Evolutionary conservation across 2,329 filamentous ascomycete genomes (phyloP), one percentile per base, ranked within the genome.

Genomic region (Talaromyces sp.): DNA sequence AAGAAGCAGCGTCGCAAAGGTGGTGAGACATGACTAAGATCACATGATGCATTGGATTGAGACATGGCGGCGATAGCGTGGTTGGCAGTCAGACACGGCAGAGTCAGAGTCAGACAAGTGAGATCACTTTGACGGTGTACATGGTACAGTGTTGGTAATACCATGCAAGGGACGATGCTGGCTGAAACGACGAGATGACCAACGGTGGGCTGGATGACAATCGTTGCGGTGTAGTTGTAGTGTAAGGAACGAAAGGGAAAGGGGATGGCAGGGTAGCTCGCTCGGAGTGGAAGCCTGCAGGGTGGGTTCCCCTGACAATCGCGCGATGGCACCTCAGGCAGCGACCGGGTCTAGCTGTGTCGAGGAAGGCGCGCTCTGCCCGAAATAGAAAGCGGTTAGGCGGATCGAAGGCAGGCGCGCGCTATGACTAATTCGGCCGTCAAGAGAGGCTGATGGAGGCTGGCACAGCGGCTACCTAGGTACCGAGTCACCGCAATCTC

Each of bases 241-340:
- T 10, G 43, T 5, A 5, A 22, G 43, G n/a, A 22, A 7, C 4
- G 14, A 43, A 19, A n/a, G n/a, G 14, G 45, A 24, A 33, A 33
- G 14, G 33, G 50, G 50, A 56, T 35, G 50, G 50, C 56, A 58
- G 56, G 22, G 33, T 41, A 41, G 24, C 45, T 8, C 6, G 3
- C 8, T 9, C 41, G 1, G 41, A 24, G 22, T 22, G 22, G 22
- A 22, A 22, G 22, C 22, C 22, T 22, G 22, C 22, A 22, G 3
- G 37, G 39, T 16, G 41, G 59, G 59, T 61, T 60, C 43, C 59
- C 59, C 59, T 61, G 59, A 61, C 59, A 52, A 61, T 39, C 41
- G 22, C 9, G 19, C n/a, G 22, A 50, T 54, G 50, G 27, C 31
- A 54, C 50, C 50, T 54, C 31, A 54, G 50, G 50, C 50, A 54